A percentile compares a stretch with the other conserved stretches of the same genome.
These are phyloP conservation scores for Ajuga chamaepitys DNA, from an alignment of 257 asterid species.

Conservation along the genomic window DNA sequence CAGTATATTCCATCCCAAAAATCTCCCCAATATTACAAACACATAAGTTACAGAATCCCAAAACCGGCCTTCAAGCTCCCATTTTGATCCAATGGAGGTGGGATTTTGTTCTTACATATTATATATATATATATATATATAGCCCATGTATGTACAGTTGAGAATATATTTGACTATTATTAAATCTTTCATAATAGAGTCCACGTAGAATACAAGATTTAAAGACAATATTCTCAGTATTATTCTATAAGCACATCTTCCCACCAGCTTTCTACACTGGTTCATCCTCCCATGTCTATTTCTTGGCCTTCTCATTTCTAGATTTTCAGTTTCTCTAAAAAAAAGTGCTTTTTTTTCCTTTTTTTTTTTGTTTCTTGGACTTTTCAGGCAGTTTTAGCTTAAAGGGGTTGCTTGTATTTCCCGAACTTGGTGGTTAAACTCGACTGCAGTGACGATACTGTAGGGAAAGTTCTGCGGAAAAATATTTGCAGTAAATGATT, in stretches of 20 bases:
- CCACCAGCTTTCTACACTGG: slow-evolving; percentile 26
- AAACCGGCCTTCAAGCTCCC: slow-evolving; percentile 1
- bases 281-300: slow-evolving; percentile 24
- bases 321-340: slow-evolving; percentile 29
- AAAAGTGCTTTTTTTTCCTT: background rate
- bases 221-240: slow-evolving; percentile 8
- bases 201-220: slow-evolving; percentile 23
- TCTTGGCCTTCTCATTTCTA: slow-evolving; percentile 17
- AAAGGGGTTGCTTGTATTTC: slow-evolving; percentile 1
- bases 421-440: background rate
- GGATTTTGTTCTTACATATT: slow-evolving; percentile 15
- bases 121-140: background rate
- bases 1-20: slow-evolving; percentile 19
- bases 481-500: slow-evolving; percentile 25
- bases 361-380: slow-evolving; percentile 22
- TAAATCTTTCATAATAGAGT: slow-evolving; percentile 1
- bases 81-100: slow-evolving; percentile 21
- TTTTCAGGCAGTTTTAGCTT: slow-evolving; percentile 6
- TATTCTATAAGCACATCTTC: slow-evolving; percentile 33
- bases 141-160: slow-evolving; percentile 15
- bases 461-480: too few species aligned
- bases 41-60: slow-evolving; percentile 4
- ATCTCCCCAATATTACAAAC: slow-evolving; percentile 7
- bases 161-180: slow-evolving; percentile 14
- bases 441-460: too few species aligned